phyloP scores from a whole-genome alignment of 2,329 filamentous ascomycete species.

The Fusarium bulbicola region DNA sequence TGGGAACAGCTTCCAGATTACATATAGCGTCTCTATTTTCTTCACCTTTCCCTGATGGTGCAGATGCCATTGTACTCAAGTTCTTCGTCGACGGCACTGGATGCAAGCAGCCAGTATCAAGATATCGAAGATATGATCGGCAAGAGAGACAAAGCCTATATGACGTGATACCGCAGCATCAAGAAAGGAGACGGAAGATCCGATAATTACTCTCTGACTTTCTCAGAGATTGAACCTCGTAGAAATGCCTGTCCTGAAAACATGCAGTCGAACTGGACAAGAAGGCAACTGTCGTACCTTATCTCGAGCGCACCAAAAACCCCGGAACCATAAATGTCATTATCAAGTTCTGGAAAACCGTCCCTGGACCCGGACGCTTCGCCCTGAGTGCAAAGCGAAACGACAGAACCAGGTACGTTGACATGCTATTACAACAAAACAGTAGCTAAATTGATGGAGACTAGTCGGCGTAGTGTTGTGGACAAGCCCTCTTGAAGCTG shows the following conservation, averaged over 20 bases:
- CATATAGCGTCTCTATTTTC: neutral
- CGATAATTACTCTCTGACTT: no score
- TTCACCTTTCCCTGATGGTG: rapidly evolving
- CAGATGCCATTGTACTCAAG: neutral
- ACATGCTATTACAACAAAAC: neutral
- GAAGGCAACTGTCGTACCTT: no score
- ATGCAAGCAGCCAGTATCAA: no score
- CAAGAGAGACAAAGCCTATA: rapidly evolving
- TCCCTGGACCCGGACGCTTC: no score
- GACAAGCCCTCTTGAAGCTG: neutral
- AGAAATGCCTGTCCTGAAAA: no score
- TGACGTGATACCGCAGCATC: neutral
- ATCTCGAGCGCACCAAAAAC: neutral
- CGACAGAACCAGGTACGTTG: neutral
- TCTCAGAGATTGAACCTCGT: neutral
- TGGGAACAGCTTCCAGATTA: rapidly evolving
- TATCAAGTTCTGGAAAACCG: neutral
- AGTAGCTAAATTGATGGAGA: neutral
- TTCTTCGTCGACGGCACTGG: neutral
- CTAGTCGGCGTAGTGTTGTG: neutral
- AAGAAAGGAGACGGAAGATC: neutral
- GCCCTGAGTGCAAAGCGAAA: neutral
- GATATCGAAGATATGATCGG: no score
- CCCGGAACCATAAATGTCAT: no score
- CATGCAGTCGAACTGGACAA: neutral